These are phyloP conservation scores for Xylaria curta DNA, from an alignment of 495 filamentous ascomycete species.

Conservation along the genomic window DNA sequence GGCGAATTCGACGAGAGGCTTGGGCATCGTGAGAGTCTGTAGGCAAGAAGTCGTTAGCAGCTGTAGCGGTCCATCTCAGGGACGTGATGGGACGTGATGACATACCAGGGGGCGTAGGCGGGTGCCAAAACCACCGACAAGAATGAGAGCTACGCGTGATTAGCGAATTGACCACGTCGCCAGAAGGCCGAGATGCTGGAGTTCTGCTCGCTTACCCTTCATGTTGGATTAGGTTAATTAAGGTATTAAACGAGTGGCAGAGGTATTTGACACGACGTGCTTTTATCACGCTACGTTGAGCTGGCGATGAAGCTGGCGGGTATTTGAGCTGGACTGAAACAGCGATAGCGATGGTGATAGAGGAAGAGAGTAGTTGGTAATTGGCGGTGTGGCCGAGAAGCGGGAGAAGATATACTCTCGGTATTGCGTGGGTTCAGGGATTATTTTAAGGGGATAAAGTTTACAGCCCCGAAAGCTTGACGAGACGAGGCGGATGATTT, in stretches of 20 bases:
- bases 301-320: background rate
- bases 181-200: background rate
- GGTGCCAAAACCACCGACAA: constrained; percentile 98
- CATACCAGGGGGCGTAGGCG: constrained; percentile 96
- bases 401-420: background rate
- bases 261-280: background rate
- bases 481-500: background rate
- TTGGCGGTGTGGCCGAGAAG: constrained; percentile 16
- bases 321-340: background rate
- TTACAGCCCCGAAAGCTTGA: background rate
- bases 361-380: background rate
- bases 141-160: constrained; percentile 83
- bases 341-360: background rate
- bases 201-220: constrained; percentile 46
- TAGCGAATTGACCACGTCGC: constrained; percentile 33
- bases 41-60: constrained; percentile 35
- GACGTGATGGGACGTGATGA: constrained; percentile 30
- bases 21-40: constrained; percentile 95
- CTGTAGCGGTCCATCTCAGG: constrained; percentile 18
- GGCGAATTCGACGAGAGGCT: constrained; percentile 96
- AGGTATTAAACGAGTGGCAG: constrained; percentile 9
- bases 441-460: background rate
- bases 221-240: constrained; percentile 37
- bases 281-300: background rate
- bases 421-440: background rate